Percentiles rank a stretch among this genome's conserved stretches.
Conservation (phyloP, 176 grass and related monocot species). For the Phoenix dactylifera region DNA sequence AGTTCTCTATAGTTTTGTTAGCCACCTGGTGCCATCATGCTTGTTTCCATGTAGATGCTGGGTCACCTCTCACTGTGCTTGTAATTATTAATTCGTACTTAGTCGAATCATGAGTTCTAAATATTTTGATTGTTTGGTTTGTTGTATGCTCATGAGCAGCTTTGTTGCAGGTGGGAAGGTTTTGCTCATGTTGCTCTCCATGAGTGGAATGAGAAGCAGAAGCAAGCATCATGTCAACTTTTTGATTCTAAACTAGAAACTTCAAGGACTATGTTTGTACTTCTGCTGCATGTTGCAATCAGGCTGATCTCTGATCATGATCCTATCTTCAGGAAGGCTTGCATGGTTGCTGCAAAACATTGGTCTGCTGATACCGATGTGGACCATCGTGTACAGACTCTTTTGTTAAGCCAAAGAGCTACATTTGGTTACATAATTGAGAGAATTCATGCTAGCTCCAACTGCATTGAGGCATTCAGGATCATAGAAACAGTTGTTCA, state of each 20-base stretch:
- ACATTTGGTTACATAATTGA: slow-evolving; percentile 41
- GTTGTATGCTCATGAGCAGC: not conserved
- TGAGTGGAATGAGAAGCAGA: slow-evolving; percentile 47
- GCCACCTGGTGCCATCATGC: no score
- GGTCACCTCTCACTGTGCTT: no score
- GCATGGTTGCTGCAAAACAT: slow-evolving; percentile 50
- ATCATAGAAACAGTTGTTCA: slow-evolving; percentile 22
- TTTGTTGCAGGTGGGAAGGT: slow-evolving; percentile 71
- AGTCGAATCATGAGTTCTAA: no score
- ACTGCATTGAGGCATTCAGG: slow-evolving; percentile 26
- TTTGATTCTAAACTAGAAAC: not conserved
- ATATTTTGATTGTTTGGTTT: no score
- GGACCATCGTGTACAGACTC: not conserved
- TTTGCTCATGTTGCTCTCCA: slow-evolving; percentile 69
- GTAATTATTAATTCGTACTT: no score
- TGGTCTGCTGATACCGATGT: not conserved
- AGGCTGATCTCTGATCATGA: slow-evolving; percentile 33
- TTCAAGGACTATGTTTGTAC: slow-evolving; percentile 22
- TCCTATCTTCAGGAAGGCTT: slow-evolving; percentile 52
- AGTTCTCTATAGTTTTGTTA: no score
- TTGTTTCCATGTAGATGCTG: no score
- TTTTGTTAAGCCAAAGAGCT: slow-evolving; percentile 30
- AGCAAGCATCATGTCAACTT: slow-evolving; percentile 10
- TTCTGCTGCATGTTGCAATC: slow-evolving; percentile 66
- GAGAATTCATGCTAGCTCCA: slow-evolving; percentile 23